Evolutionary conservation across 306 rosid genomes (phyloP), one percentile per base, ranked within the genome.

Genomic region (Castanospermum australe): DNA sequence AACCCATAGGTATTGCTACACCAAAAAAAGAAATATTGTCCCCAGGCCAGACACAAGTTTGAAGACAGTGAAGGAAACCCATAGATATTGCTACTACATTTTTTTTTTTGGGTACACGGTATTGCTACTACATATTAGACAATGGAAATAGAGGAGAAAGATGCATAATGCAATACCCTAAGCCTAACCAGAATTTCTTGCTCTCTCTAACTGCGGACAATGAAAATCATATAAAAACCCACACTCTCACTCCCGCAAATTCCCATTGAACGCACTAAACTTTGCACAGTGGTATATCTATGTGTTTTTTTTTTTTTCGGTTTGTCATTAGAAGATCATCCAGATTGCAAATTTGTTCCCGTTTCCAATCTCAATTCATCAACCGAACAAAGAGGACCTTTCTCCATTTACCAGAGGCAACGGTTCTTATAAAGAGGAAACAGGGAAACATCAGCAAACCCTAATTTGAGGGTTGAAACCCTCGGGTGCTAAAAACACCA

Each of bases 401-500:
- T 67, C 65, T 22, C 15, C 36, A 45, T 59, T 74, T 45, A 28
- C 33, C 60, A 59, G 21, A 5, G 15, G 51, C 39, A 35, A 62
- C 22, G 38, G 18, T 55, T 21, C 77, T 2, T 3, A 75, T 50
- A 14, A 30, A 15, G 15, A 42, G 1, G 24, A 21, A 38, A 52
- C 48, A 73, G 30, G 13, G 15, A 22, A 21, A 47, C 68, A 67
- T 4, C 5, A 71, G 21, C 17, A 52, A 62, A 50, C 56, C 83
- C 62, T 48, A 74, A 54, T 67, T 67, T 8, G 2, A 64, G 39
- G 25, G 45, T 5, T 20, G 35, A 86, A 59, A 85, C 79, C 83
- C 86, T 36, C 39, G 52, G 13, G 18, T 45, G 66, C 61, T 9
- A 44, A 25, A 56, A 41, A 67, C 30, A 50, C 64, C 21, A 42